These are phyloP conservation scores for Fraxinus greggii DNA, from an alignment of 305 asterid genomes.

Conservation along the genomic window DNA sequence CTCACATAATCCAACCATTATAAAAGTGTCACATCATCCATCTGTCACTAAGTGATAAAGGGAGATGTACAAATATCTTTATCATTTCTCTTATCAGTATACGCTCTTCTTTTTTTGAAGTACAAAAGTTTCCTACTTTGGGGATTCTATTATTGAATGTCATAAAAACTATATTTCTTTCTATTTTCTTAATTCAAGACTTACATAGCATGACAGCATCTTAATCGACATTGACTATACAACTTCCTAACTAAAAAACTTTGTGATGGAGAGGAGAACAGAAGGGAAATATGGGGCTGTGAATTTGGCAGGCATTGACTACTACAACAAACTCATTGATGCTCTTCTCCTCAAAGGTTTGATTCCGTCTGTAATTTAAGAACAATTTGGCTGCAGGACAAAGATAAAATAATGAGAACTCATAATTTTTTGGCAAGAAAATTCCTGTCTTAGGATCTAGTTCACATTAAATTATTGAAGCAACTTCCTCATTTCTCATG, in stretches of 20 bases:
- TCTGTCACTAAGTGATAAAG: too few species aligned
- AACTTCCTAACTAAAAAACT: not conserved
- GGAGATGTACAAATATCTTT: too few species aligned
- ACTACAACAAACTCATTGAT: constrained; percentile 26
- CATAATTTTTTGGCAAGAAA: not conserved
- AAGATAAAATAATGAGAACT: not conserved
- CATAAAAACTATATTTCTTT: too few species aligned
- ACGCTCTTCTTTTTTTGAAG: not conserved
- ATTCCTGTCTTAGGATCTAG: not conserved
- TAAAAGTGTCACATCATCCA: too few species aligned
- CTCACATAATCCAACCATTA: too few species aligned
- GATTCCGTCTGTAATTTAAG: not conserved
- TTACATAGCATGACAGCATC: not conserved
- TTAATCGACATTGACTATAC: not conserved
- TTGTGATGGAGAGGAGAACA: not conserved
- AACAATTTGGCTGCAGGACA: not conserved
- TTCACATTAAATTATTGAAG: not conserved
- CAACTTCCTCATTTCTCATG: not conserved
- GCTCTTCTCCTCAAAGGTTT: constrained; percentile 24
- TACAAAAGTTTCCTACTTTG: not conserved
- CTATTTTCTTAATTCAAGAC: not conserved
- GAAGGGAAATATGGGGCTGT: constrained; percentile 28
- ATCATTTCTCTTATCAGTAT: not conserved
- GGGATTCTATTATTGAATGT: not conserved
- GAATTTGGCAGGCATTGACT: constrained; percentile 29